phyloP scores from a whole-genome alignment of 2,329 filamentous ascomycete species.

The Byssothecium circinans region DNA sequence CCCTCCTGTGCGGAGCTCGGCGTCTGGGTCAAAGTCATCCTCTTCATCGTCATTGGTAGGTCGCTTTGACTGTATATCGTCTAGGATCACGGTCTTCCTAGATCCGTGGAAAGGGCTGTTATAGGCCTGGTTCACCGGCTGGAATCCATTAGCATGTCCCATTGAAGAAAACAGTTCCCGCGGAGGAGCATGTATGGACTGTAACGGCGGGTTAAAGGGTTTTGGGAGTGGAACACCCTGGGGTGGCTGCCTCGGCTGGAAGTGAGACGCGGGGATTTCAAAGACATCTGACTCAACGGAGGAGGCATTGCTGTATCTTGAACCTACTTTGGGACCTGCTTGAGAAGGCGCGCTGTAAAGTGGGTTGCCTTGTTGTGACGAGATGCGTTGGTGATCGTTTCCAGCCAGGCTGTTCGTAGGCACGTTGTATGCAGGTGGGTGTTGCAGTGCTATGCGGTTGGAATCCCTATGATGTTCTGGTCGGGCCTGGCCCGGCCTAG shows the following conservation, averaged over 20 bases:
- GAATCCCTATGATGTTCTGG: conserved; percentile 53
- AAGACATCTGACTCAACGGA: conserved; percentile 36
- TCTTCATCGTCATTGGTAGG: conserved; percentile 47
- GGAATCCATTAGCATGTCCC: conserved; percentile 43
- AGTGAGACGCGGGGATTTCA: conserved; percentile 40
- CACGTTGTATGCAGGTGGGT: conserved; percentile 8
- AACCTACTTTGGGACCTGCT: conserved; percentile 16
- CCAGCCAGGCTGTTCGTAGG: background rate
- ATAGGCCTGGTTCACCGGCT: conserved; percentile 40
- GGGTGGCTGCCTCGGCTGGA: conserved; percentile 29
- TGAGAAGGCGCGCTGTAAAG: conserved; percentile 15
- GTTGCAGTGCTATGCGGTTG: conserved; percentile 26
- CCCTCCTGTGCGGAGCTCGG: conserved; percentile 48
- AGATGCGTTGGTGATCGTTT: conserved; percentile 3
- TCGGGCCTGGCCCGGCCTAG: conserved; percentile 51
- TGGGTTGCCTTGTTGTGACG: conserved; percentile 9
- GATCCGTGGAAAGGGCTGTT: conserved; percentile 32
- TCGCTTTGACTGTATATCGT: conserved; percentile 34
- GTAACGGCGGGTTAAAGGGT: conserved; percentile 50
- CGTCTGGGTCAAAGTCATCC: conserved; percentile 53
- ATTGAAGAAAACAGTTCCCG: conserved; percentile 58
- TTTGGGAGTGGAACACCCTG: conserved; percentile 50
- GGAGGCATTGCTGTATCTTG: conserved; percentile 31
- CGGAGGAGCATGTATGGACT: conserved; percentile 54
- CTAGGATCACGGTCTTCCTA: conserved; percentile 46